Conservation (phyloP, 2,329 filamentous ascomycete genomes). For the Neophaeococcomyces mojaviensis region DNA sequence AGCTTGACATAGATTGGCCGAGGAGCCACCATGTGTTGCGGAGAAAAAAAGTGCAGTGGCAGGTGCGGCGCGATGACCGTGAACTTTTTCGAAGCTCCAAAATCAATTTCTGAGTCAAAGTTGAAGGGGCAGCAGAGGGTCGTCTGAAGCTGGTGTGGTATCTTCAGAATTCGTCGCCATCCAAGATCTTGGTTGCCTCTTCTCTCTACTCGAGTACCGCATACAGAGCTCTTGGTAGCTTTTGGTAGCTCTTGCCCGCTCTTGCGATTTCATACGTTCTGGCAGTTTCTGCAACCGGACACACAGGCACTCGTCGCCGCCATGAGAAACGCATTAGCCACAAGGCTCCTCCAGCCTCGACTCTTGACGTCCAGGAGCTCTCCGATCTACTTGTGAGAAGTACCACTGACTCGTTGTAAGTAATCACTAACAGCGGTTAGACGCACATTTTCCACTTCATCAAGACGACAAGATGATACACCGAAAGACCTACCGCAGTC, state of each 20-base stretch:
- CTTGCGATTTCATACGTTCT: background rate
- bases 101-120: background rate
- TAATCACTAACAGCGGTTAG: background rate
- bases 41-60: background rate
- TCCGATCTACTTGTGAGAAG: background rate
- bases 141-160: background rate
- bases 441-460: slow-evolving; percentile 3
- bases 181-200: no score
- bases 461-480: slow-evolving; percentile 7
- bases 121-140: background rate
- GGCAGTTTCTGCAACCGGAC: background rate
- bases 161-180: no score
- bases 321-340: background rate
- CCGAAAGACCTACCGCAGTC: slow-evolving; percentile 6
- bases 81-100: background rate
- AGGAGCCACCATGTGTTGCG: background rate
- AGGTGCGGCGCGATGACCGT: background rate
- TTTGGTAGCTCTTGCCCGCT: no score
- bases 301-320: background rate
- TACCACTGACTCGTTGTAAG: background rate
- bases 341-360: slow-evolving; percentile 3
- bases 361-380: background rate
- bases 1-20: background rate
- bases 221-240: background rate
- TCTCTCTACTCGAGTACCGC: no score